Base-by-base conservation (phyloP, 129 eudicot species). In the Solidago caesia region DNA sequence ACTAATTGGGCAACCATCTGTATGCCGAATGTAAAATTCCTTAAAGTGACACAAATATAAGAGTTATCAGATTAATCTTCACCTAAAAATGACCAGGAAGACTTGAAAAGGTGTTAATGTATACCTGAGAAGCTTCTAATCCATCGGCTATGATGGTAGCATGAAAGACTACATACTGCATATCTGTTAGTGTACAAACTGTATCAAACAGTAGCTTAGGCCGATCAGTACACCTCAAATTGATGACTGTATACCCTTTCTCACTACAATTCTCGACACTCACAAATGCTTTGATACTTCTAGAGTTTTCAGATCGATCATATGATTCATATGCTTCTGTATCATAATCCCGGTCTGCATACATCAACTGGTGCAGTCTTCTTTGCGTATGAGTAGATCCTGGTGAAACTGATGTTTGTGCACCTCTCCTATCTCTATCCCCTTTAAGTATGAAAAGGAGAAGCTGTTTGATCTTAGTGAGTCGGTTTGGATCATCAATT, bases 91-190 rank as follows among this genome's bases (percentile, higher is more conserved):
- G 29, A 65, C 10, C 0, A 8, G 5, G 43, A 42, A 42, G 2
- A 1, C 10, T 65, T 25, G 1, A 42, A n/a, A 41, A 6, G 10
- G 29, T n/a, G 70, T 4, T 5, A 12, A 16, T 6, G 47, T 16
- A 72, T 64, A 92, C 97, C 96, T 89, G 96, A 63, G 82, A 89
- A 74, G 96, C 96, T 52, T 85, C 89, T 0, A 81, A 72, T 61
- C 94, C 97, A 72, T 89, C 88, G 2, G 91, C 86, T 48, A 70
- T 72, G 39, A 92, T 79, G 73, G 90, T 92, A 26, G 86, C 97
- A 86, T 92, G 97, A 60, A 61, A 92, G 1, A 92, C 91, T 3
- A 89, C 97, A 65, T 89, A 92, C 69, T 89, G 91, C 97, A 92
- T 92, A 84, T 92, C 97, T 0, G 97, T 92, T 43, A 92, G 57